These are phyloP conservation scores for Alternaria novae-zelandiae DNA, from an alignment of 2,329 filamentous ascomycete genomes.

Conservation along the genomic window DNA sequence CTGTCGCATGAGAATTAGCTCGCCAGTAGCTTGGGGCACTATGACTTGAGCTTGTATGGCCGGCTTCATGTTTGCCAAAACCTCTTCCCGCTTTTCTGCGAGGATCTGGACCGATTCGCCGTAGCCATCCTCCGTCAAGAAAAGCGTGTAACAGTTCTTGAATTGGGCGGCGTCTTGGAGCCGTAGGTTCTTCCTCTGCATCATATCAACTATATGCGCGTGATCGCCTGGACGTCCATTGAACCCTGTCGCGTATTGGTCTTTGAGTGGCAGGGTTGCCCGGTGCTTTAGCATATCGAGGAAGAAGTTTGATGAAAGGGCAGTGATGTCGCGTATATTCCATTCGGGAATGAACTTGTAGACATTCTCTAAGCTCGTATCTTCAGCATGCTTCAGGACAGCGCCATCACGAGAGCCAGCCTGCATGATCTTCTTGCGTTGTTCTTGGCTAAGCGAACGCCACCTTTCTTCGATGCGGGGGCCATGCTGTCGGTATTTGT, in stretches of 20 bases:
- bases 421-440: slow-evolving; percentile 47
- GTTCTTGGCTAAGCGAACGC: slow-evolving; percentile 46
- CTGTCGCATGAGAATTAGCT: slow-evolving; percentile 53
- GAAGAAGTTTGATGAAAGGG: slow-evolving; percentile 41
- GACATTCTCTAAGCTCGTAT: slow-evolving; percentile 48
- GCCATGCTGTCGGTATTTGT: slow-evolving; percentile 49
- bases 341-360: slow-evolving; percentile 53
- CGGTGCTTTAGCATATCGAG: slow-evolving; percentile 51
- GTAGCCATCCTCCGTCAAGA: slow-evolving; percentile 46
- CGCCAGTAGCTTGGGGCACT: slow-evolving; percentile 26
- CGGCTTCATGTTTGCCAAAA: slow-evolving; percentile 24
- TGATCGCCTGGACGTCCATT: slow-evolving; percentile 47
- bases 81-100: slow-evolving; percentile 19
- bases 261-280: slow-evolving; percentile 30
- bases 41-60: slow-evolving; percentile 23
- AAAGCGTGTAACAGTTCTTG: slow-evolving; percentile 48
- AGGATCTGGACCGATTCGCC: slow-evolving; percentile 44
- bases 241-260: slow-evolving; percentile 25
- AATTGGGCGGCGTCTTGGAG: slow-evolving; percentile 28
- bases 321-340: slow-evolving; percentile 53
- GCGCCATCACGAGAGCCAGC: slow-evolving; percentile 41
- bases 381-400: slow-evolving; percentile 46
- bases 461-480: slow-evolving; percentile 49
- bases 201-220: slow-evolving; percentile 45
- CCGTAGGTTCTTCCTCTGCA: slow-evolving; percentile 43